These are phyloP conservation scores for Leccinum disarticulatum DNA, from an alignment of 768 basidiomycete genomes.

Conservation along the genomic window DNA sequence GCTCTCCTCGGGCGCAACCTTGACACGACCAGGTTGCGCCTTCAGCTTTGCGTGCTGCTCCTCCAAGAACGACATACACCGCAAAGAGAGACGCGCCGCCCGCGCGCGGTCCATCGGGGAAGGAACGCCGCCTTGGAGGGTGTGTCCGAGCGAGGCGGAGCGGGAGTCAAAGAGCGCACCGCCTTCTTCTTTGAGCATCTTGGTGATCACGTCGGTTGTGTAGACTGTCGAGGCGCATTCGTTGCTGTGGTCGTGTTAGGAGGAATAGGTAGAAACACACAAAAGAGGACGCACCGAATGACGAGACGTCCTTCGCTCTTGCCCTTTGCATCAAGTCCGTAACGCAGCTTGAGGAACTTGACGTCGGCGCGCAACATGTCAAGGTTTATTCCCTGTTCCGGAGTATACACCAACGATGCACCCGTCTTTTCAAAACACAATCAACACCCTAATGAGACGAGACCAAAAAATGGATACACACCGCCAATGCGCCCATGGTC, in stretches of 20 bases:
- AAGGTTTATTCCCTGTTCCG: conserved; percentile 85
- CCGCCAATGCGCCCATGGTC: conserved; percentile 92
- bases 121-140: conserved; percentile 92
- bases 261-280: neutral
- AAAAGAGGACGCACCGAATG: conserved; percentile 60
- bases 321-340: conserved; percentile 82
- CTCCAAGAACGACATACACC: conserved; percentile 95
- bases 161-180: conserved; percentile 88
- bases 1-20: conserved; percentile 58
- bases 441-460: neutral
- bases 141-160: conserved; percentile 95
- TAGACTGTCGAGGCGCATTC: conserved; percentile 88
- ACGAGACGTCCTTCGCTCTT: conserved; percentile 92
- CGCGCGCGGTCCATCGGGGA: conserved; percentile 93
- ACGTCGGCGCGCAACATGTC: conserved; percentile 82
- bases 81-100: conserved; percentile 84
- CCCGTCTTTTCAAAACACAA: conserved; percentile 57
- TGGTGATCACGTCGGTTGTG: conserved; percentile 86
- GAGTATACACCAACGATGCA: conserved; percentile 91
- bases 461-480: conserved; percentile 40
- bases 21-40: conserved; percentile 49
- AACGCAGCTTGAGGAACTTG: conserved; percentile 83
- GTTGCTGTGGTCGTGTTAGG: conserved; percentile 48
- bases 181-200: conserved; percentile 97
- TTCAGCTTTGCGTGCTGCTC: conserved; percentile 62